Base-by-base conservation (phyloP, 805 yeast genomes). In the Trichomonascus vanleenenianus region DNA sequence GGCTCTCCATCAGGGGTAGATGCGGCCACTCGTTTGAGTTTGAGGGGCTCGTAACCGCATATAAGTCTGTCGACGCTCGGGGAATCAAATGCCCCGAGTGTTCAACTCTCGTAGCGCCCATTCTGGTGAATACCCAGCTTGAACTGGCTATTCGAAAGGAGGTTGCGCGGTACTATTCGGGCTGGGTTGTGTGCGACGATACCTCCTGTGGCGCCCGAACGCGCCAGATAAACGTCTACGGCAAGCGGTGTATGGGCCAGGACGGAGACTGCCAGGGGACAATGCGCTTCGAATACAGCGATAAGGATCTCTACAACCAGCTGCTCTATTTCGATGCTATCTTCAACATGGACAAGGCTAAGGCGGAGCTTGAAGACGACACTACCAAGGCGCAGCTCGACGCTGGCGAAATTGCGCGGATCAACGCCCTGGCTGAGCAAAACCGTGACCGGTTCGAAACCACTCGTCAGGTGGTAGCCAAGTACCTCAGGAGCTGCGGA, bases 181-280 rank as follows among this genome's bases (percentile, higher is more conserved):
- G 89, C 3, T 79, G 93, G 86, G 67, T 88, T 39, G 66, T 63
- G 0, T 93, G 99, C 67, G 94, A 85, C 61, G 97, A 93, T 56
- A 60, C 79, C 4, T 75, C 93, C 1, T 91, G 97, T 66, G 85
- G 84, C 1, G 70, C 77, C 44, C 72, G 72, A 12, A 89, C 97
- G 0, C 73, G 96, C 50, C 95, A 89, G 59, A 74, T 93, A 19
- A 79, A 89, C 16, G 96, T 89, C 3, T 87, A 85, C 58, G 97
- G 97, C 44, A 78, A 81, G 54, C 74, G 91, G 53, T 88, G 97
- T 62, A 71, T 87, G 48, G 83, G 85, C 36, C 63, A 63, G 47
- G 74, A 73, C 56, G 85, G 85, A 2, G 43, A 69, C 34, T 75
- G 79, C 48, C 83, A 85, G 56, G 97, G 97, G 33, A 77, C 83